Base-by-base conservation (phyloP, 202 grass and related monocot genomes). In the Panicum virgatum region DNA sequence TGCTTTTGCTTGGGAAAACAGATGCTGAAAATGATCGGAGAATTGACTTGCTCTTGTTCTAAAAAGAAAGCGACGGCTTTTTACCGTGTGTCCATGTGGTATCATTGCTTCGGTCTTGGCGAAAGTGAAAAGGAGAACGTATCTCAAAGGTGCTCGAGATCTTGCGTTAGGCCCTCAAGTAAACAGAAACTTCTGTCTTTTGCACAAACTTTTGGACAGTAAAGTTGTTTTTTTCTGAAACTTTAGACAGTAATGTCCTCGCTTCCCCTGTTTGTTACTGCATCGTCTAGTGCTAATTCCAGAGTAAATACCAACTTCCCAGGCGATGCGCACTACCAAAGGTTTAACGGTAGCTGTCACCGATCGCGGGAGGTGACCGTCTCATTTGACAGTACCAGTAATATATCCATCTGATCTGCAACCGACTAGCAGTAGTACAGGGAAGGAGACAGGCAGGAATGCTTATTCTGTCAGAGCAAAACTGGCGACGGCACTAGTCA, bases 11-110 rank as follows among this genome's bases (percentile, higher is more conserved):
- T 50, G 53, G 22, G 40, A 87, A 89, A 85, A 69, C 78, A 92
- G 88, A 82, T 66, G 52, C 40, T 38, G 42, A 65, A 77, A 85
- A 88, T 91, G 77, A 91, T 80, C 79, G 77, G 62, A 45, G 75
- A 79, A 91, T 97, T 97, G 94, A 97, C 91, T 89, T 93, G 89
- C 86, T 82, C 61, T 77, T 86, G 75, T 85, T 64, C 11, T 62
- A 5, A 30, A 89, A 86, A 88, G n/a, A n/a, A 81, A 81, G 65
- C 4, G 58, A 6, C 1, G 62, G 32, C 86, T 77, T 83, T 84
- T 47, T 48, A 43, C 83, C 75, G 65, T 83, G 83, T 66, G 83
- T 66, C 83, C 86, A 65, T 83, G 83, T 59, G 74, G 69, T 74
- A 86, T 77, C 86, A 61, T 86, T 62, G 58, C 75, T 83, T 89